Evolutionary conservation across 148 eudicot genomes (phyloP).

Genomic region (Cornus controversa): DNA sequence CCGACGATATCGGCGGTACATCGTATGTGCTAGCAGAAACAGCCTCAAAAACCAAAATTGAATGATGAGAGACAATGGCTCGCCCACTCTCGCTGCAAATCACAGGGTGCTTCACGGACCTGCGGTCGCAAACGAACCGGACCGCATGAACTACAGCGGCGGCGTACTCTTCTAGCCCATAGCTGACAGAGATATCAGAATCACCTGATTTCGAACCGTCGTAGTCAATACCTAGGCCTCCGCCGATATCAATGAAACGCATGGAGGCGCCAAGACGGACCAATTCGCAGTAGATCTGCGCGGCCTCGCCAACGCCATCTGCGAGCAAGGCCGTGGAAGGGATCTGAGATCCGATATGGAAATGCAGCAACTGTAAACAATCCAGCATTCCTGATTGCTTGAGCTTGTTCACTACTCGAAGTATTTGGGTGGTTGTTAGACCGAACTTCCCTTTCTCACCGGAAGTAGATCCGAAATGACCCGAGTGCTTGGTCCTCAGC

Average conservation of each 20-base stretch:
- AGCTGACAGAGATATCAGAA: slow-evolving; percentile 79
- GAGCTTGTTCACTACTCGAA: slow-evolving; percentile 71
- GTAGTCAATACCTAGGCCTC: slow-evolving; percentile 90
- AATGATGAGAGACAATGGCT: slow-evolving; percentile 91
- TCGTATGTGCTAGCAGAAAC: slow-evolving; percentile 37
- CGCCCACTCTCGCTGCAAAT: slow-evolving; percentile 86
- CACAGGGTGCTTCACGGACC: slow-evolving; percentile 55
- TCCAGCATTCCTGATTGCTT: slow-evolving; percentile 65
- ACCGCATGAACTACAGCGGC: slow-evolving; percentile 72
- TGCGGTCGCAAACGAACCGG: slow-evolving; percentile 52
- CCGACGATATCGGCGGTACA: slow-evolving; percentile 30
- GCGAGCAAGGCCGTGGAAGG: slow-evolving; percentile 62
- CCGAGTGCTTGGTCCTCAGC: slow-evolving; percentile 85
- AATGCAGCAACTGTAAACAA: slow-evolving; percentile 86
- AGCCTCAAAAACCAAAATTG: slow-evolving; percentile 75
- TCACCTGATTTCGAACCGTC: slow-evolving; percentile 75
- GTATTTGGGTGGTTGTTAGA: slow-evolving; percentile 60
- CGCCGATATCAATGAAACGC: slow-evolving; percentile 85
- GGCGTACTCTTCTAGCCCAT: slow-evolving; percentile 76
- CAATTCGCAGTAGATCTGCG: slow-evolving; percentile 77
- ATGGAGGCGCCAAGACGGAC: slow-evolving; percentile 79
- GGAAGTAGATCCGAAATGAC: slow-evolving; percentile 91
- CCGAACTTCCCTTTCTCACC: slow-evolving; percentile 98
- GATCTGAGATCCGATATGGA: slow-evolving; percentile 97
- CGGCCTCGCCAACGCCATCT: slow-evolving; percentile 82